Conservation (phyloP, 306 rosid species). For the Acacia confusa region DNA sequence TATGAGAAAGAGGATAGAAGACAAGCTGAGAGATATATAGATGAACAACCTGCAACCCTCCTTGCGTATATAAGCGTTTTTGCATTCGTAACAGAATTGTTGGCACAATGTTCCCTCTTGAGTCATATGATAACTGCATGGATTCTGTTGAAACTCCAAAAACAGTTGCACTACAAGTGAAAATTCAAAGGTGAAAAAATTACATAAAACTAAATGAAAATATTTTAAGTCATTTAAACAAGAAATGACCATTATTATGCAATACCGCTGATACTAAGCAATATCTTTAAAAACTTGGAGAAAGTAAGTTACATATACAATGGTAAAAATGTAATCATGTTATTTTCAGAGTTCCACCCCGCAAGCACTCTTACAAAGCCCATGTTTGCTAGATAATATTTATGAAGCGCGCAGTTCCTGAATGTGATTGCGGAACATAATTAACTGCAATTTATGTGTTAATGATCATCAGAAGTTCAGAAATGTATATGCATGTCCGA, state of each 20-base stretch:
- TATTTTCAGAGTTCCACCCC: too few relatives aligned
- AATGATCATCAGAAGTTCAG: neutral
- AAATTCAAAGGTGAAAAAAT: neutral
- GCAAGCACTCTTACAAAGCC: too few relatives aligned
- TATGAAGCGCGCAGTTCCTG: too few relatives aligned
- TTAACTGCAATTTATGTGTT: neutral
- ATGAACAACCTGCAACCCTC: constrained; percentile 75
- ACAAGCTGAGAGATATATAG: constrained; percentile 12
- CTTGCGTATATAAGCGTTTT: constrained; percentile 67
- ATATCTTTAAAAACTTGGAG: too few relatives aligned
- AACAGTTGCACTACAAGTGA: constrained; percentile 66
- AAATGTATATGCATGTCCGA: neutral
- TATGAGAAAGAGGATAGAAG: neutral
- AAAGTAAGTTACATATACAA: too few relatives aligned
- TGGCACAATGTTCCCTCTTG: constrained; percentile 94
- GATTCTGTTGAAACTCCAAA: constrained; percentile 96
- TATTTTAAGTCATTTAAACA: neutral
- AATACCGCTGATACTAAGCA: too few relatives aligned
- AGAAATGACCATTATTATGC: neutral
- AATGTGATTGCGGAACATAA: neutral
- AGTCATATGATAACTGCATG: constrained; percentile 82
- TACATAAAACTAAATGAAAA: constrained; percentile 21
- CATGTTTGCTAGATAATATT: too few relatives aligned
- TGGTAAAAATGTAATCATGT: too few relatives aligned
- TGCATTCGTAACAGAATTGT: constrained; percentile 90